Percentiles rank a stretch among this genome's conserved stretches.
These are phyloP conservation scores for Tricholoma sp. DNA, from an alignment of 768 basidiomycete species.

Conservation along the genomic window DNA sequence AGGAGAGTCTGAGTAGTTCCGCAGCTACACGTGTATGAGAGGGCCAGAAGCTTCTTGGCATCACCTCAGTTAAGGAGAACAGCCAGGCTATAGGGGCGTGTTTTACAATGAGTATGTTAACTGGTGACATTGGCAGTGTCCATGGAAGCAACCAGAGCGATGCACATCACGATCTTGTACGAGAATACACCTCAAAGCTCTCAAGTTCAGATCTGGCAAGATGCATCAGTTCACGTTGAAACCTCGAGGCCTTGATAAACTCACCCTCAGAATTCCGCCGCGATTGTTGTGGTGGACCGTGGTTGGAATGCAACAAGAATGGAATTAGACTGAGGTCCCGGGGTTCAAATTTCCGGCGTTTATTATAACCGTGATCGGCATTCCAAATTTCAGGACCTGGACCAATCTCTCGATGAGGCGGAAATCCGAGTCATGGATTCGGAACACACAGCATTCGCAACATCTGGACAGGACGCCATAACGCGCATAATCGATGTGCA, in stretches of 20 bases:
- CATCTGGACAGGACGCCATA: constrained; percentile 64
- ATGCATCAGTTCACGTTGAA: not conserved
- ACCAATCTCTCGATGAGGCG: too few relatives aligned
- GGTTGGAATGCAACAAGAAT: too few relatives aligned
- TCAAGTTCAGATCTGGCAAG: not conserved
- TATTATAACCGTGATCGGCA: not conserved
- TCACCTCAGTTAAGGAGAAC: not conserved
- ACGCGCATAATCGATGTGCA: constrained; percentile 46
- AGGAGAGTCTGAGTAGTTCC: not conserved
- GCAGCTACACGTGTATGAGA: not conserved
- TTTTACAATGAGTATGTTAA: not conserved
- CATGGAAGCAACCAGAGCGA: not conserved
- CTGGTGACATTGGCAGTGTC: too few relatives aligned
- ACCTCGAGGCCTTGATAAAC: not conserved
- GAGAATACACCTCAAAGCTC: not conserved
- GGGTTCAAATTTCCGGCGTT: not conserved
- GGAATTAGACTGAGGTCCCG: too few relatives aligned
- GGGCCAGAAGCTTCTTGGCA: not conserved
- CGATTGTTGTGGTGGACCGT: too few relatives aligned
- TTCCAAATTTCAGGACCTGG: not conserved
- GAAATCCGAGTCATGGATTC: constrained; percentile 8
- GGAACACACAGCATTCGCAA: constrained; percentile 39
- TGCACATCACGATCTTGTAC: not conserved
- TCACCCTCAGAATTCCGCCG: too few relatives aligned
- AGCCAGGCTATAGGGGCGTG: not conserved